Evolutionary conservation across 345 rosid species (phyloP).

Genomic region (Linum tenue): DNA sequence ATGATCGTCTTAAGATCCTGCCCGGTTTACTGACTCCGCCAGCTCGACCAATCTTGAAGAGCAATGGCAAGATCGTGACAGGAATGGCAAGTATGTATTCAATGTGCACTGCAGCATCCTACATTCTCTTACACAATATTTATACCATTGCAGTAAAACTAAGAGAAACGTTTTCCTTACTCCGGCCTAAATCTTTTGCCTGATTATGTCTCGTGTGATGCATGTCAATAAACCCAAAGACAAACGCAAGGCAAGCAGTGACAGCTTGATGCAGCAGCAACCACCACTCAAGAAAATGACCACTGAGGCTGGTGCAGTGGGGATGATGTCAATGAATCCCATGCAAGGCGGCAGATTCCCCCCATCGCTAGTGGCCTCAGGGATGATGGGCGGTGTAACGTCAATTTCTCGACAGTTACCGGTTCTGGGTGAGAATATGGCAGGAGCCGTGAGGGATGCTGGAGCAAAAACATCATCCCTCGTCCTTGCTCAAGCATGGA

Average conservation of each 20-base stretch:
- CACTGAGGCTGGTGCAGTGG: constrained; percentile 25
- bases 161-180: too few relatives aligned
- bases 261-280: constrained; percentile 58
- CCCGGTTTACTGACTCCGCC: constrained; percentile 45
- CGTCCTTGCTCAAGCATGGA: constrained; percentile 55
- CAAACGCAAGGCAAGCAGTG: constrained; percentile 69
- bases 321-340: constrained; percentile 44
- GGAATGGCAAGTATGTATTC: constrained; percentile 36
- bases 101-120: background rate
- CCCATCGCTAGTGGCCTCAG: constrained; percentile 27
- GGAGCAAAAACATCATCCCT: constrained; percentile 29
- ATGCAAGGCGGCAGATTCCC: constrained; percentile 40
- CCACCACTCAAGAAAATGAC: constrained; percentile 57
- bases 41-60: constrained; percentile 39
- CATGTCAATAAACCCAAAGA: constrained; percentile 26
- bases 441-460: constrained; percentile 26
- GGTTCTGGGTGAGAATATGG: constrained; percentile 23
- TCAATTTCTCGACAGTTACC: constrained; percentile 32
- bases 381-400: constrained; percentile 11
- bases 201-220: constrained; percentile 7
- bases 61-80: constrained; percentile 28
- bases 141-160: too few relatives aligned
- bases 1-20: constrained; percentile 52
- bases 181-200: background rate
- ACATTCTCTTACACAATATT: background rate